These are phyloP conservation scores for Calonectria henricotiae DNA, from an alignment of 2,329 filamentous ascomycete species.

Conservation along the genomic window DNA sequence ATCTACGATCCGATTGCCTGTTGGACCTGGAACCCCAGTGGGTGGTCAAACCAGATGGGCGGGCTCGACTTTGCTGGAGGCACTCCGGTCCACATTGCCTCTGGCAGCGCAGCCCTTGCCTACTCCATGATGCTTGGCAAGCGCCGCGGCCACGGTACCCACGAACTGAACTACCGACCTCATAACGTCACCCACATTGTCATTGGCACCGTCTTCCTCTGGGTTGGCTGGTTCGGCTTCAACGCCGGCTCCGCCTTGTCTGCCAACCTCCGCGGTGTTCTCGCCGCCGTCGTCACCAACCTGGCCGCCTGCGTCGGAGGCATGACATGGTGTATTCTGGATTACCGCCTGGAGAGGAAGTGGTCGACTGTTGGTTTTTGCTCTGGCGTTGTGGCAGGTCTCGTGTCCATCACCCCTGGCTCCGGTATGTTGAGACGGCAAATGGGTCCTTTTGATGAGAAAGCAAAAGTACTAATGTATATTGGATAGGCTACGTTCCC, in stretches of 20 bases:
- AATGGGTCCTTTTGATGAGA: background rate
- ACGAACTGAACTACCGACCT: conserved; percentile 91
- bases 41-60: conserved; percentile 86
- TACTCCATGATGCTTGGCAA: conserved; percentile 95
- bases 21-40: conserved; percentile 92
- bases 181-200: conserved; percentile 96
- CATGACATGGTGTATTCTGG: conserved; percentile 90
- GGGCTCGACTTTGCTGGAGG: conserved; percentile 92
- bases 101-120: conserved; percentile 86
- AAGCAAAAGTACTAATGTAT: conserved; percentile 39
- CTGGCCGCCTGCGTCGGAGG: conserved; percentile 87
- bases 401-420: conserved; percentile 91
- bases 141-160: conserved; percentile 86
- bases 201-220: conserved; percentile 92
- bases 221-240: conserved; percentile 97
- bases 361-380: conserved; percentile 97
- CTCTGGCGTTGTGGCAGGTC: conserved; percentile 88
- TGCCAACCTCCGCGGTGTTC: conserved; percentile 87
- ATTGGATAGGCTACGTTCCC: conserved; percentile 77
- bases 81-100: conserved; percentile 91
- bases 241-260: conserved; percentile 88
- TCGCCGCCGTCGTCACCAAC: conserved; percentile 91
- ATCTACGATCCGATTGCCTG: conserved; percentile 95
- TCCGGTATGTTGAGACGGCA: conserved; percentile 70
- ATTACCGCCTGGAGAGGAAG: conserved; percentile 91